These are phyloP conservation scores for Rhizopogon rudus DNA, from an alignment of 768 basidiomycete genomes.

Conservation along the genomic window DNA sequence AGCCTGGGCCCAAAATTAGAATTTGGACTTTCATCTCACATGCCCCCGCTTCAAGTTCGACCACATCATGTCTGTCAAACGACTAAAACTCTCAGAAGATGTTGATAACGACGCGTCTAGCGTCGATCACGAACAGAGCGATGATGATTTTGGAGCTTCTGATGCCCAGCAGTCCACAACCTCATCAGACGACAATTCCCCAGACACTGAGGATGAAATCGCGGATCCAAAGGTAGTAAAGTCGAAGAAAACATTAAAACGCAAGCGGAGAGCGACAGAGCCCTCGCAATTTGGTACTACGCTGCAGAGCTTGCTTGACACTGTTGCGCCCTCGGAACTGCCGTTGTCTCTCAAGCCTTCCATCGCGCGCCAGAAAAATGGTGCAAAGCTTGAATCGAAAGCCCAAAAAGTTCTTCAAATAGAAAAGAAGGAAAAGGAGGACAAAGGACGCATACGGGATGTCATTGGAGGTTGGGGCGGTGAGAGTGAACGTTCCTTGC, in stretches of 20 bases:
- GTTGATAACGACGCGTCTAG: slow-evolving; percentile 9
- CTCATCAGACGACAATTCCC: slow-evolving; percentile 13
- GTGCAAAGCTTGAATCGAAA: slow-evolving; percentile 68
- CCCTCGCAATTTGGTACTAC: slow-evolving; percentile 71
- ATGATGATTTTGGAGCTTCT: slow-evolving; percentile 5
- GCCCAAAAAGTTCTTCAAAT: slow-evolving; percentile 68
- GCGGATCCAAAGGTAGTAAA: slow-evolving; percentile 49
- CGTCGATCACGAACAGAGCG: not conserved
- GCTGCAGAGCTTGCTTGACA: slow-evolving; percentile 66
- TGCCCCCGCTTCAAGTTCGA: not conserved
- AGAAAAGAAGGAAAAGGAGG: slow-evolving; percentile 72
- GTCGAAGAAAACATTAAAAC: slow-evolving; percentile 76
- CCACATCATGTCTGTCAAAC: slow-evolving; percentile 48
- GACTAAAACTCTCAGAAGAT: slow-evolving; percentile 36
- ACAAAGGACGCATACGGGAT: slow-evolving; percentile 59
- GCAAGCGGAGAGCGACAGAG: slow-evolving; percentile 77
- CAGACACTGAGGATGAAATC: slow-evolving; percentile 64
- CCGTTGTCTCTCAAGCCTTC: slow-evolving; percentile 82
- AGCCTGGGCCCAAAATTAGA: not conserved
- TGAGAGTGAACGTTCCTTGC: slow-evolving; percentile 69
- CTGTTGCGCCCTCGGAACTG: slow-evolving; percentile 61
- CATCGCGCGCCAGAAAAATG: slow-evolving; percentile 59
- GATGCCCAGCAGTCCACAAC: slow-evolving; percentile 1
- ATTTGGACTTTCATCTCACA: not conserved
- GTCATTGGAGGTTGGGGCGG: slow-evolving; percentile 88